Evolutionary conservation across 176 grass and related monocot species (phyloP).

Genomic region (Oryza nivara): DNA sequence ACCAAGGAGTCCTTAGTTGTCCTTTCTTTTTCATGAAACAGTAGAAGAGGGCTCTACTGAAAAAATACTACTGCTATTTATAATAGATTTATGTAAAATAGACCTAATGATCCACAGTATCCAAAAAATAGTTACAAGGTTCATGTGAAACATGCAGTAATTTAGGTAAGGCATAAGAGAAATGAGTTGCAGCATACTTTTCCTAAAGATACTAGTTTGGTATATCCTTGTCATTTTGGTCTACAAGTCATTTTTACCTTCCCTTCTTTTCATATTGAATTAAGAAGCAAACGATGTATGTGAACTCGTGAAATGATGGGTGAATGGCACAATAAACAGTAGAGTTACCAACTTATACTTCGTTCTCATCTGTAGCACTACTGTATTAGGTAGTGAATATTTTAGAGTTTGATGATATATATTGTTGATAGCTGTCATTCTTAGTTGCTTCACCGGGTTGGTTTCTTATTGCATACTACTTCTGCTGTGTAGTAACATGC

Average conservation of each 20-base stretch:
- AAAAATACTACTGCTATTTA: neutral
- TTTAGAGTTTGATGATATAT: slow-evolving; percentile 13
- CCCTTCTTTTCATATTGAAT: neutral
- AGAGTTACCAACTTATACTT: neutral
- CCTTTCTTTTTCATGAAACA: neutral
- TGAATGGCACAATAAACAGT: neutral
- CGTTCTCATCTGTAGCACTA: neutral
- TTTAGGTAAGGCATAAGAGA: neutral
- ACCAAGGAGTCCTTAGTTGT: neutral
- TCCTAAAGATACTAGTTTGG: neutral
- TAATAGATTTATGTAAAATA: neutral
- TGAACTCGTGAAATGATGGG: neutral
- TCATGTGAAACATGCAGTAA: neutral
- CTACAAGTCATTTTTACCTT: slow-evolving; percentile 7
- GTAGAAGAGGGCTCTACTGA: neutral
- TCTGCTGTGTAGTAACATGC: slow-evolving; percentile 8
- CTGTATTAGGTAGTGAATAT: slow-evolving; percentile 4
- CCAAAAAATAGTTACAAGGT: neutral
- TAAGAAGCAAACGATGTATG: neutral
- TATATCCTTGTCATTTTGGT: slow-evolving; percentile 15
- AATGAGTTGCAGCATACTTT: neutral
- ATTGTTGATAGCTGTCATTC: slow-evolving; percentile 15
- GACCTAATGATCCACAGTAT: neutral
- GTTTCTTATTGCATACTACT: slow-evolving; percentile 2
- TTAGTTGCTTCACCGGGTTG: neutral